Evolutionary conservation across 2,329 filamentous ascomycete species (phyloP).

Genomic region (Reticulascus tulasneorum): DNA sequence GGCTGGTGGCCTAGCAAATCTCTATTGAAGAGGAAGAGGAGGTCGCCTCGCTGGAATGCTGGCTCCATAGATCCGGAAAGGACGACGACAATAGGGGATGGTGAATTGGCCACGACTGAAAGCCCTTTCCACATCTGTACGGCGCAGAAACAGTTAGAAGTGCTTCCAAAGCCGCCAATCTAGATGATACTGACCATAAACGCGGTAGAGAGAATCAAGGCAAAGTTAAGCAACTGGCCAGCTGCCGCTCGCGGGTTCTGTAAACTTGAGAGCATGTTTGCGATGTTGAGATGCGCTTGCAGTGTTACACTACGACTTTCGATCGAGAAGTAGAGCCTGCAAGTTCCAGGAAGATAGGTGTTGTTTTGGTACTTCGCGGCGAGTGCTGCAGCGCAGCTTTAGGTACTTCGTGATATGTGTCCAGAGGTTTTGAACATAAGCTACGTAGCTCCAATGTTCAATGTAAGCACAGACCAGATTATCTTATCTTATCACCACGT

Average conservation of each 20-base stretch:
- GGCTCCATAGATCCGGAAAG: constrained; percentile 82
- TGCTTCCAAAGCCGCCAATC: background rate
- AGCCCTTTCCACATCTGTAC: constrained; percentile 79
- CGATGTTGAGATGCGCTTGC: no score
- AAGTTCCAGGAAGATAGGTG: no score
- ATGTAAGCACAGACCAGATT: no score
- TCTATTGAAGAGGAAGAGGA: constrained; percentile 75
- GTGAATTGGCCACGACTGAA: constrained; percentile 70
- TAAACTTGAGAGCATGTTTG: constrained; percentile 64
- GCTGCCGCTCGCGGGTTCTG: constrained; percentile 76
- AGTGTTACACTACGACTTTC: no score
- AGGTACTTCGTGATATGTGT: no score
- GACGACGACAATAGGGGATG: constrained; percentile 78
- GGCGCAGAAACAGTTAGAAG: constrained; percentile 1
- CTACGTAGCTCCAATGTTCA: no score
- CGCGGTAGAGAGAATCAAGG: constrained; percentile 81
- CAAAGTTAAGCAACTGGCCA: constrained; percentile 83
- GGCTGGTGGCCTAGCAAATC: constrained; percentile 54
- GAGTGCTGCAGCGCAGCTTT: no score
- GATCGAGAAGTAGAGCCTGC: no score
- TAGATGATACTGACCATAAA: constrained; percentile 64
- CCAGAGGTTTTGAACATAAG: no score
- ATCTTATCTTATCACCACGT: no score
- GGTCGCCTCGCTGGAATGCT: constrained; percentile 73
- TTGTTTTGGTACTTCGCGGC: no score